Percentiles rank a stretch among this genome's conserved stretches.
These are phyloP conservation scores for Hansenula sp. DNA, from an alignment of 1,139 yeast genomes.

Conservation along the genomic window DNA sequence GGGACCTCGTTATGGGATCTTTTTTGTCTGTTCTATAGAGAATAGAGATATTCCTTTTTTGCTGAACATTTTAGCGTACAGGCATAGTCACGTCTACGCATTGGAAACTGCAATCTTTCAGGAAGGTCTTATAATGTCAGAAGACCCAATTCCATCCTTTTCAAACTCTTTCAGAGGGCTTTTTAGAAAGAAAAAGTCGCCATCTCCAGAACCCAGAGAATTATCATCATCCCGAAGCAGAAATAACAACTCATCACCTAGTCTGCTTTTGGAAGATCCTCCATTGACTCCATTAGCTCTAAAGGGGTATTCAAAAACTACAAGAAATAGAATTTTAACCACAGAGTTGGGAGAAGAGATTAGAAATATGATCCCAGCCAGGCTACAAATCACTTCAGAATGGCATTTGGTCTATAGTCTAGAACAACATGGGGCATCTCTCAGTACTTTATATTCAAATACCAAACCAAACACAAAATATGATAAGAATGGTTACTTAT, in stretches of 20 bases:
- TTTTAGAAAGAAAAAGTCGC: not conserved
- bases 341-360: conserved; percentile 68
- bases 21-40: no score
- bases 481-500: conserved; percentile 56
- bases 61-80: no score
- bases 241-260: not conserved
- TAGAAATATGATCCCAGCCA: conserved; percentile 66
- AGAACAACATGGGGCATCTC: conserved; percentile 89
- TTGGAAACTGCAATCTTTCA: no score
- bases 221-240: not conserved
- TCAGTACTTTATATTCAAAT: conserved; percentile 63
- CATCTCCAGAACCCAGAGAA: conserved; percentile 2
- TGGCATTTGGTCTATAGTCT: conserved; percentile 81
- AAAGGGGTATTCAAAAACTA: conserved; percentile 53
- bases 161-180: not conserved
- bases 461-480: conserved; percentile 30
- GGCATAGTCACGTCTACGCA: no score
- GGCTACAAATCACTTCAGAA: conserved; percentile 69
- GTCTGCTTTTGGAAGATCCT: conserved; percentile 7
- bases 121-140: not conserved
- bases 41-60: no score
- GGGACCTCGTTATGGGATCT: no score
- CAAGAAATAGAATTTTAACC: conserved; percentile 55
- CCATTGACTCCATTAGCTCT: conserved; percentile 46
- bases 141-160: not conserved